Conservation (phyloP, 208 protist genomes). For the Leishmania aethiopica region DNA sequence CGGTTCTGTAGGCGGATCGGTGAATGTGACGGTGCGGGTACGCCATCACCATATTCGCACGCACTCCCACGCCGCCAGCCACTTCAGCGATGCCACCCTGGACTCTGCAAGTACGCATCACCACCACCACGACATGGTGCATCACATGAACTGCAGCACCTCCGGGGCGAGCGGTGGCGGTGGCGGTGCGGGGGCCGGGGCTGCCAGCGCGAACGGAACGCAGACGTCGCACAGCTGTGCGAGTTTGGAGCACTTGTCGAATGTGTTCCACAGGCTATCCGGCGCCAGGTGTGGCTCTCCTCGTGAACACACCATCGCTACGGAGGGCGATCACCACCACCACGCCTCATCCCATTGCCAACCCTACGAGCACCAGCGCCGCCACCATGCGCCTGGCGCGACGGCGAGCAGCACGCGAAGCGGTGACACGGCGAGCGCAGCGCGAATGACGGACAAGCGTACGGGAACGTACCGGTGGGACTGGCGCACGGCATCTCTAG, state of each 20-base stretch:
- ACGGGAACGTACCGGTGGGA: conserved; percentile 47
- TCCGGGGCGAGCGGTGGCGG: conserved; percentile 6
- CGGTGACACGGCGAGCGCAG: conserved; percentile 33
- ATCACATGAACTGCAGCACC: not conserved
- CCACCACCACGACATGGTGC: not conserved
- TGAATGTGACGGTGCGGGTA: conserved; percentile 39
- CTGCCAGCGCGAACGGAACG: conserved; percentile 1
- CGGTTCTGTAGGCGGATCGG: conserved; percentile 8
- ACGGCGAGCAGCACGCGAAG: conserved; percentile 36
- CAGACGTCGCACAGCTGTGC: conserved; percentile 20
- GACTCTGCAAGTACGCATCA: conserved; percentile 10
- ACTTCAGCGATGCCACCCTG: conserved; percentile 33
- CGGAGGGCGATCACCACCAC: not conserved
- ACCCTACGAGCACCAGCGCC: conserved; percentile 4
- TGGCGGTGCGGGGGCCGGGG: not conserved
- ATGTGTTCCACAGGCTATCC: not conserved
- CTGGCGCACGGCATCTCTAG: conserved; percentile 38
- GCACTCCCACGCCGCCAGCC: conserved; percentile 27
- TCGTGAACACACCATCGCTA: not conserved
- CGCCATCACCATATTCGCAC: conserved; percentile 25
- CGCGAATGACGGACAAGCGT: conserved; percentile 20
- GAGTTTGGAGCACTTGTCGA: conserved; percentile 14
- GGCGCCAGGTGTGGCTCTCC: not conserved
- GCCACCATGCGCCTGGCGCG: not conserved
- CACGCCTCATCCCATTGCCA: not conserved